A percentile compares a stretch with the other conserved stretches of the same genome.
These are phyloP conservation scores for Rhodotorula sp. DNA, from an alignment of 1,284 basidiomycete genomes.

Conservation along the genomic window DNA sequence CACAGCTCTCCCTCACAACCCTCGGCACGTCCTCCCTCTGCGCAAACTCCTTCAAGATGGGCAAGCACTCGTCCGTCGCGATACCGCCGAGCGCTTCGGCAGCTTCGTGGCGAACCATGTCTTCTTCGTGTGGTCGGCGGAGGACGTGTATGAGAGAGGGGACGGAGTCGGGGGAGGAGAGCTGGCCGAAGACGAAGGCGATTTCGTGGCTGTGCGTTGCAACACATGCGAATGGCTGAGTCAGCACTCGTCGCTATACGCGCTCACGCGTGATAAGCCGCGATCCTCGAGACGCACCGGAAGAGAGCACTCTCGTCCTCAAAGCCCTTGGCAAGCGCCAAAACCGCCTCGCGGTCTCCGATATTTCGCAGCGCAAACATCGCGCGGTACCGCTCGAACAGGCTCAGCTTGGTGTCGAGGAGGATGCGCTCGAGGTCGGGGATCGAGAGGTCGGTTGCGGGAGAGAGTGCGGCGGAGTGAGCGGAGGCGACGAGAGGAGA, in stretches of 20 bases:
- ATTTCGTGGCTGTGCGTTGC: conserved; percentile 75
- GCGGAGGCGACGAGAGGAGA: conserved; percentile 48
- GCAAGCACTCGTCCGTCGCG: conserved; percentile 81
- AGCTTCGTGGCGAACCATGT: conserved; percentile 99
- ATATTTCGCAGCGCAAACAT: conserved; percentile 97
- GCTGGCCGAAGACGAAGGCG: conserved; percentile 96
- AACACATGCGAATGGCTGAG: no score
- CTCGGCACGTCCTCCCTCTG: conserved; percentile 70
- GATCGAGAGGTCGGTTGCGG: conserved; percentile 44
- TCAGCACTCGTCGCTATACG: not conserved
- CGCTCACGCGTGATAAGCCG: no score
- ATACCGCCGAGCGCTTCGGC: conserved; percentile 97
- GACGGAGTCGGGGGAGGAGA: conserved; percentile 84
- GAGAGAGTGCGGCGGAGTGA: conserved; percentile 42
- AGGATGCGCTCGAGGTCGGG: conserved; percentile 63
- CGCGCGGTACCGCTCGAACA: conserved; percentile 94
- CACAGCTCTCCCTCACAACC: conserved; percentile 93
- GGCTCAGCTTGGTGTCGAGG: conserved; percentile 66
- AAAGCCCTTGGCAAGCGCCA: conserved; percentile 88
- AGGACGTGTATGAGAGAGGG: conserved; percentile 80
- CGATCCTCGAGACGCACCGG: conserved; percentile 61
- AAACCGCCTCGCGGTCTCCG: conserved; percentile 68
- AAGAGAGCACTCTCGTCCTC: conserved; percentile 82
- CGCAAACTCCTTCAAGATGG: conserved; percentile 83
- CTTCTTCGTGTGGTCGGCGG: conserved; percentile 69